Base-by-base conservation (phyloP, 2,329 filamentous ascomycete genomes). In the Trichoderma simmonsii region DNA sequence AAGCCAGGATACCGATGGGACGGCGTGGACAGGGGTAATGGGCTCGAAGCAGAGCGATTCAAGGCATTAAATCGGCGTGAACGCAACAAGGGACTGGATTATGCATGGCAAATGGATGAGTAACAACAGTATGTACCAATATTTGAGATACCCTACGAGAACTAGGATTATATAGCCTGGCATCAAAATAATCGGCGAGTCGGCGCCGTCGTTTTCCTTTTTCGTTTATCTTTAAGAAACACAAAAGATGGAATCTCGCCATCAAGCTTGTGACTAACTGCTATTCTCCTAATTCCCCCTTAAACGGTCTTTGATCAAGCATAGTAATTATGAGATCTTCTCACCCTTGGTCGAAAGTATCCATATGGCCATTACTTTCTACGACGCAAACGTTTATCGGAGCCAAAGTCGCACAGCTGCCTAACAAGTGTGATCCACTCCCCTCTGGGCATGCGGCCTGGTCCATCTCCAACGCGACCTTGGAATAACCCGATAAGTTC, bases 91-190 rank as follows among this genome's bases (percentile, higher is more conserved):
- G 91, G 91, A 36, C 81, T 98, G 78, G 91, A 95, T 77, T 98
- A 98, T 81, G 90, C 92, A 36, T 99, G 95, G 96, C 93, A 98
- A 85, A 96, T 97, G 92, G 96, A 98, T 83, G 93, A 94, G 81
- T 96, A 87, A 80, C n/a, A 64, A 39, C 32, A 54, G 39, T 63
- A 65, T 65, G 65, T 56, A 62, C 62, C 61, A 54, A 57, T 54
- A 48, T 43, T 48, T 36, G 57, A 70, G 67, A 70, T 70, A 70
- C 67, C 67, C 67, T 51, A 43, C 28, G 28, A 48, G 61, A 43
- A 60, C 14, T 59, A 34, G 28, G 51, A 57, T 65, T 60, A n/a
- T 36, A 28, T 26, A 71, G 54, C 30, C 32, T 26, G 48, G 21
- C 34, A 9, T 65, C 26, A 36, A 28, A 30, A 32, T 32, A 36